Base-by-base conservation (phyloP, 2,329 filamentous ascomycete genomes). In the Colletotrichum filicis region DNA sequence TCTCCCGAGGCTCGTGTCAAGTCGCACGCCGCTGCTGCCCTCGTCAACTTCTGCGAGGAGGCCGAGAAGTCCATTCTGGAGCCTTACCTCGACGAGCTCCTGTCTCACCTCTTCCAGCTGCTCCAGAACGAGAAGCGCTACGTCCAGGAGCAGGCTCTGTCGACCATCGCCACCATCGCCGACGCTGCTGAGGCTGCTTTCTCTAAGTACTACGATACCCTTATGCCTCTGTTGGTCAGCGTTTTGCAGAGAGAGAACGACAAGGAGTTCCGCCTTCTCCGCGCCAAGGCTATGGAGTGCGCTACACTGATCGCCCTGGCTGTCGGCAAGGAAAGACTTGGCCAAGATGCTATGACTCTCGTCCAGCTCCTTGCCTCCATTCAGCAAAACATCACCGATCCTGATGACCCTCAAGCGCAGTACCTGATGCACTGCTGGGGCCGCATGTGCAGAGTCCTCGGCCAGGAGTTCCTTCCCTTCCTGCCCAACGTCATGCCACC, bases 401-500 rank as follows among this genome's bases (percentile, higher is more conserved):
- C 95, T 1, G 97, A 99, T 78, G 97, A 99, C 80, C 97, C 97
- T 52, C 97, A 99, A 83, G 94, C 95, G 19, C 96, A 97, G 79
- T 99, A 99, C 82, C 89, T 99, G 46, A 94, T 99, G 84, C 97
- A 99, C 87, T 99, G 97, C 86, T 99, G 97, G 97, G 97, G 97
- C 65, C 92, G 97, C 61, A 99, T 99, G 97, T 98, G 96, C 84
- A 93, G 97, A 76, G 96, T 99, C 35, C 89, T 99, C 75, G 95
- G 94, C 24, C 86, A 90, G 60, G 95, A 98, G 78, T 99, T 99
- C 83, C 88, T 98, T 14, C 95, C 95, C 19, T 99, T 97, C 87
- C 88, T 99, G 66, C 92, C 93, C 49, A 95, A 92, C 62, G 97
- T 99, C 75, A 98, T 99, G 92, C 96, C 96, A 7, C 97, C 97